phyloP scores from a whole-genome alignment of 1,284 basidiomycete genomes.

The Fomitopsis pinicola region DNA sequence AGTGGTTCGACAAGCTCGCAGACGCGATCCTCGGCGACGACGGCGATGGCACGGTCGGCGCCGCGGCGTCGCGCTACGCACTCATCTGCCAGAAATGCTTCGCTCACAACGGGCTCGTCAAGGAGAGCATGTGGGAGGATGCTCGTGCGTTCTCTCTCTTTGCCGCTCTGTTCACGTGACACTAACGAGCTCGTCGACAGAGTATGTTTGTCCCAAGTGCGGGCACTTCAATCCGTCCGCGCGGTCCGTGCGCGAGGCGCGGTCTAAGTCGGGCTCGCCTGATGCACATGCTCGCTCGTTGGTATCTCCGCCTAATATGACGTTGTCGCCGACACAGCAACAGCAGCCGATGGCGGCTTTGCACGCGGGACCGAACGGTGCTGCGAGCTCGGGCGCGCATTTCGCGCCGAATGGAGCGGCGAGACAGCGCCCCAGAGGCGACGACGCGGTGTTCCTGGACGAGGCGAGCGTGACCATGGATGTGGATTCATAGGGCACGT shows the following conservation, averaged over 20 bases:
- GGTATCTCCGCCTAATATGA: neutral
- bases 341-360: neutral
- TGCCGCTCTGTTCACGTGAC: neutral
- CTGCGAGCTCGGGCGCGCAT: neutral
- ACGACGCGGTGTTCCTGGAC: constrained; percentile 9
- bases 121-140: constrained; percentile 85
- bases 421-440: neutral
- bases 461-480: constrained; percentile 20
- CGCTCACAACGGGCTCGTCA: constrained; percentile 90
- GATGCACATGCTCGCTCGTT: neutral
- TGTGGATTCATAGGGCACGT: constrained; percentile 19
- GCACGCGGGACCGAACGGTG: neutral
- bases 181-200: constrained; percentile 32
- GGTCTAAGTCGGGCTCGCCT: constrained; percentile 14
- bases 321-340: neutral
- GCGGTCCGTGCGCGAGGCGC: constrained; percentile 35
- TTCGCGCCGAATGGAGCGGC: neutral
- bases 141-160: constrained; percentile 59
- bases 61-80: constrained; percentile 72
- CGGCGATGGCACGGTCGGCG: constrained; percentile 42
- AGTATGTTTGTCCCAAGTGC: constrained; percentile 75
- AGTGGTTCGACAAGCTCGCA: constrained; percentile 87
- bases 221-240: constrained; percentile 66
- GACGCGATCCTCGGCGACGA: constrained; percentile 87
- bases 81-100: constrained; percentile 94